Evolutionary conservation across 1,284 basidiomycete genomes (phyloP), one percentile per base, ranked within the genome.

Genomic region (Ustilago hordei): DNA sequence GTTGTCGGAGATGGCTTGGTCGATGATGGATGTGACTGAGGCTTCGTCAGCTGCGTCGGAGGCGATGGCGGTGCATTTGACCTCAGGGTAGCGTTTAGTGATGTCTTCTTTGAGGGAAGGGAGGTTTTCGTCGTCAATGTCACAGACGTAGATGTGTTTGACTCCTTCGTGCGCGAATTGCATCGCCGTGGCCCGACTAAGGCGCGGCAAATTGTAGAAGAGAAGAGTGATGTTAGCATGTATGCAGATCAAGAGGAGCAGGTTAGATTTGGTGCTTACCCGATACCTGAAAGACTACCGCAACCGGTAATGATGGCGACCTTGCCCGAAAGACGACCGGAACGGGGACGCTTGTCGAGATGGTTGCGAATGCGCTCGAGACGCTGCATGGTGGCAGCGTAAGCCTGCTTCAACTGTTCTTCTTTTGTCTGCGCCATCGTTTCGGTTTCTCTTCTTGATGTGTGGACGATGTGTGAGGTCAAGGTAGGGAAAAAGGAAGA

Each of bases 271-370:
- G 19, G 9, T 38, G 36, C 72, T 64, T 38, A 81, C 83, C 83
- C 84, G 41, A 85, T 85, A 28, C 84, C 84, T 17, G 70, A 54
- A 13, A 81, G 64, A 60, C 80, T 79, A 3, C 80, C 83, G 39
- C 77, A 77, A 8, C 95, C 95, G 0, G 95, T 97, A 75, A 97
- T 90, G 75, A 97, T 90, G 82, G 92, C 93, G n/a, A 95, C 93
- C 87, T 95, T 96, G 75, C 89, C 91, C 80, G 89, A 89, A 76
- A 96, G 89, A 75, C 91, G 89, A 19, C 87, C 88, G 47, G 88
- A 87, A 41, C 91, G 89, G 36, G 91, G 89, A 36, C 89, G 81
- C 19, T 86, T 87, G 58, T 89, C 86, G 31, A 95, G 88, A 73
- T 95, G 94, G 0, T 89, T 88, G 82, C 91, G 91, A 64, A 95